Conservation (phyloP, 2,329 filamentous ascomycete species). For the Penicillium oxalicum region DNA sequence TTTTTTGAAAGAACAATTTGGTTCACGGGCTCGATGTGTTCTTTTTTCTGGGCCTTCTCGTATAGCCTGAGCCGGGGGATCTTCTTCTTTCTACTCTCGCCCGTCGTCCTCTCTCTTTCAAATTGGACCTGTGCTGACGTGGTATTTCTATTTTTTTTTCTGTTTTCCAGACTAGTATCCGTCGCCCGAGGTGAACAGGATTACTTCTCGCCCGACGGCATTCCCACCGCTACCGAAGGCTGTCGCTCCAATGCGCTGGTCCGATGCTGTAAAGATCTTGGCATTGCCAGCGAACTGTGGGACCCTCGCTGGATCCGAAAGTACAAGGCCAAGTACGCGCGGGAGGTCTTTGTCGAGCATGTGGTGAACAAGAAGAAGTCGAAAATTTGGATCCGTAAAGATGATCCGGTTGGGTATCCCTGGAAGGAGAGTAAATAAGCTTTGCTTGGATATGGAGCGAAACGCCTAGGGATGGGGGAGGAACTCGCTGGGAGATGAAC, state of each 20-base stretch:
- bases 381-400: constrained; percentile 81
- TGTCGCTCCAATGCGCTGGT: constrained; percentile 97
- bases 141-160: background rate
- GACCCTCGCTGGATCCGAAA: constrained; percentile 83
- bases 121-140: background rate
- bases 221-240: constrained; percentile 90
- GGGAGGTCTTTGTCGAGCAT: constrained; percentile 89
- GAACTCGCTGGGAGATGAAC: background rate
- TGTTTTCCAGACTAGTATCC: constrained; percentile 65
- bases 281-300: constrained; percentile 92
- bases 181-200: constrained; percentile 91
- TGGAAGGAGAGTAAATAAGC: constrained; percentile 47
- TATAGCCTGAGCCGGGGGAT: no score
- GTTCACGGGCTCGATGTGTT: no score
- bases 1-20: no score
- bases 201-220: constrained; percentile 83
- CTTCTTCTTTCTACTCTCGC: background rate
- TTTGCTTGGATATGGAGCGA: constrained; percentile 12
- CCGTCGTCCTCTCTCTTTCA: no score
- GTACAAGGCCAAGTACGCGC: constrained; percentile 68
- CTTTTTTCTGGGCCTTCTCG: no score
- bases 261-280: constrained; percentile 96
- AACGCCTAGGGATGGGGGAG: no score
- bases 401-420: constrained; percentile 64
- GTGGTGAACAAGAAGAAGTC: constrained; percentile 77